Percentiles rank a stretch among this genome's conserved stretches.
These are phyloP conservation scores for Calonectria hongkongensis DNA, from an alignment of 2,329 filamentous ascomycete genomes.

Conservation along the genomic window DNA sequence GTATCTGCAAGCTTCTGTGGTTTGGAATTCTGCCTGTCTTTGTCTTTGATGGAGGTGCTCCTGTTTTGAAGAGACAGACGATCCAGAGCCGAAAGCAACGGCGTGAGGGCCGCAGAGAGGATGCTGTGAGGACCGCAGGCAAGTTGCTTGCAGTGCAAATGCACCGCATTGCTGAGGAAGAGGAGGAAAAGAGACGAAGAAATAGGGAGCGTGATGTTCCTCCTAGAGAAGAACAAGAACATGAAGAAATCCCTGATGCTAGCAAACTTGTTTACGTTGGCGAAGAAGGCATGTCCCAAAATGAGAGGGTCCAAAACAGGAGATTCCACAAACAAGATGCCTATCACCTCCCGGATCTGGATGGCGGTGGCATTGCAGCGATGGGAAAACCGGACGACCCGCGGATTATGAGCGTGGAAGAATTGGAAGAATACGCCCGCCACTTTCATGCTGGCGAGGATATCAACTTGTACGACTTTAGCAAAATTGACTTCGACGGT, in stretches of 20 bases:
- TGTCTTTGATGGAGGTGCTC: conserved; percentile 97
- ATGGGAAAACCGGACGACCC: conserved; percentile 96
- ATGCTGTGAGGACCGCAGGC: conserved; percentile 93
- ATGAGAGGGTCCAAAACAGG: conserved; percentile 83
- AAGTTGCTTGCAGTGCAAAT: conserved; percentile 96
- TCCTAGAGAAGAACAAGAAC: conserved; percentile 66
- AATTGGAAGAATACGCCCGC: conserved; percentile 93
- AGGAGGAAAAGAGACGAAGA: conserved; percentile 78
- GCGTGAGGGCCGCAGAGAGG: conserved; percentile 91
- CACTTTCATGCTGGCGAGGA: conserved; percentile 96
- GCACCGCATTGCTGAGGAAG: conserved; percentile 91
- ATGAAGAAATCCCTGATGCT: conserved; percentile 80
- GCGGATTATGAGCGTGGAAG: conserved; percentile 95
- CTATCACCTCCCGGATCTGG: conserved; percentile 93
- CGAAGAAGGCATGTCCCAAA: conserved; percentile 87
- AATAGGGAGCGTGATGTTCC: conserved; percentile 67
- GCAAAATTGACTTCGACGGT: conserved; percentile 98
- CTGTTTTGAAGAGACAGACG: conserved; percentile 91
- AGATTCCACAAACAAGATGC: conserved; percentile 94
- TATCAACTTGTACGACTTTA: conserved; percentile 94
- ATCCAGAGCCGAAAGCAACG: conserved; percentile 86
- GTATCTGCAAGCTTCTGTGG: conserved; percentile 98
- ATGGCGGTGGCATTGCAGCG: conserved; percentile 83
- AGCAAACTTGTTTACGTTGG: conserved; percentile 90
- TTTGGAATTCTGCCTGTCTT: conserved; percentile 98